These are phyloP conservation scores for Phytophthora pini DNA, from an alignment of 352 stramenopile species.

Conservation along the genomic window DNA sequence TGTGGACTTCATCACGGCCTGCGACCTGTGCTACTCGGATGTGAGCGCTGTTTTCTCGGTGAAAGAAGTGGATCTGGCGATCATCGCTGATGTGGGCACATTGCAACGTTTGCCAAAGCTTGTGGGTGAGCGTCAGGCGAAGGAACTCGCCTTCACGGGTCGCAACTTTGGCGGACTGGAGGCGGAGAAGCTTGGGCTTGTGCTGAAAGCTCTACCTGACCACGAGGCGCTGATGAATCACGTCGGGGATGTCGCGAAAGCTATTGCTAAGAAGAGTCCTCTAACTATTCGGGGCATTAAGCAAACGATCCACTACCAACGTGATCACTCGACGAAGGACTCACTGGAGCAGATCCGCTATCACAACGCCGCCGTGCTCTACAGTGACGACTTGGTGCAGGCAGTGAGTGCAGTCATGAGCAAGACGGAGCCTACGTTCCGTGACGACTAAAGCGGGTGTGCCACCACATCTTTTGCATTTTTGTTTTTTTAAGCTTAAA, in stretches of 20 bases:
- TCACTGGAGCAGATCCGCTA: slow-evolving; percentile 81
- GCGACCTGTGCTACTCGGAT: slow-evolving; percentile 87
- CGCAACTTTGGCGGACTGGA: slow-evolving; percentile 81
- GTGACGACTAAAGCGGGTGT: slow-evolving; percentile 54
- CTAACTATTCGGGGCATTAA: slow-evolving; percentile 90
- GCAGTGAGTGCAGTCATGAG: slow-evolving; percentile 78
- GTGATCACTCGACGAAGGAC: slow-evolving; percentile 85
- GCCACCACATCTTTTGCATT: too few species aligned
- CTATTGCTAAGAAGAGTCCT: slow-evolving; percentile 86
- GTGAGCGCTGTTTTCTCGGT: slow-evolving; percentile 85
- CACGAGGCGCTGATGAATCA: slow-evolving; percentile 64
- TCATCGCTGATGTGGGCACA: slow-evolving; percentile 90
- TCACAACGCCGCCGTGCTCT: slow-evolving; percentile 85
- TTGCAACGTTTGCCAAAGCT: slow-evolving; percentile 88
- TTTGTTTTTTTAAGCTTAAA: background rate
- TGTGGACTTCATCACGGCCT: slow-evolving; percentile 90
- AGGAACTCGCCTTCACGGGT: slow-evolving; percentile 88
- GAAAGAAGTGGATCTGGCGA: slow-evolving; percentile 90
- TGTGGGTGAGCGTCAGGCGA: slow-evolving; percentile 83
- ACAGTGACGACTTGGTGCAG: slow-evolving; percentile 84
- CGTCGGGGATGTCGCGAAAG: slow-evolving; percentile 55
- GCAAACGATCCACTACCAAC: slow-evolving; percentile 87
- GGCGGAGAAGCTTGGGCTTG: slow-evolving; percentile 78
- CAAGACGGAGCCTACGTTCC: slow-evolving; percentile 69
- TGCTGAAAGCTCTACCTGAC: slow-evolving; percentile 75